A percentile compares a stretch with the other conserved stretches of the same genome.
Conservation (phyloP, 129 eudicot genomes). For the Arctium lappa region DNA sequence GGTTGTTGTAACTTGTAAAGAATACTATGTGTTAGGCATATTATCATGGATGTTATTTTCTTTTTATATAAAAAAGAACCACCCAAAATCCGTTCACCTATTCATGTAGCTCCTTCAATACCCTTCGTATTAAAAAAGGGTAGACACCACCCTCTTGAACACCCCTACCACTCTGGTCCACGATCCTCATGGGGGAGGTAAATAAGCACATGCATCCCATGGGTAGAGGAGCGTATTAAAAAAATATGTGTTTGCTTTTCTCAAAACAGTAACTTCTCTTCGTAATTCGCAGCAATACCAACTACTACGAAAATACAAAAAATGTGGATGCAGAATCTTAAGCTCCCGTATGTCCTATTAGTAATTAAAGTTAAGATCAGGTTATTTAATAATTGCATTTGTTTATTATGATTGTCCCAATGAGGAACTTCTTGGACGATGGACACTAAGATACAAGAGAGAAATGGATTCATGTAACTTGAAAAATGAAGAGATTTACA, state of each 20-base stretch:
- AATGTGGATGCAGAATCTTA: not conserved
- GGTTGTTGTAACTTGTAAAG: conserved; percentile 5
- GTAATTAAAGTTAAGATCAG: not conserved
- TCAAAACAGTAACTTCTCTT: not conserved
- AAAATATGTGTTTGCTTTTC: not conserved
- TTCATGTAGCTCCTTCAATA: not conserved
- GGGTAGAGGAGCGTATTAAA: not conserved
- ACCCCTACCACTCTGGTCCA: not conserved
- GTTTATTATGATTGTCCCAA: not conserved
- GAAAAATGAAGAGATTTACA: not conserved
- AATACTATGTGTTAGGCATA: not conserved
- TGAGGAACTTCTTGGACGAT: not conserved
- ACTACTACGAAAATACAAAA: not conserved
- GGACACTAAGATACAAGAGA: not conserved
- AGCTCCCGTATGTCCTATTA: not conserved
- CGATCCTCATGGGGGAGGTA: not conserved
- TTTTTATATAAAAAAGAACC: not conserved
- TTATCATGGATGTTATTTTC: not conserved
- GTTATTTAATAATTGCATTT: not conserved
- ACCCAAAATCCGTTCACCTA: not conserved
- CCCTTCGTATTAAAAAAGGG: not conserved
- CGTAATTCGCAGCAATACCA: not conserved
- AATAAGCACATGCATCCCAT: not conserved
- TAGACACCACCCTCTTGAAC: not conserved
- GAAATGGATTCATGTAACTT: not conserved